These are phyloP conservation scores for Coemansia sp. DNA, from an alignment of 192 early-diverging fungal genomes.

Conservation along the genomic window DNA sequence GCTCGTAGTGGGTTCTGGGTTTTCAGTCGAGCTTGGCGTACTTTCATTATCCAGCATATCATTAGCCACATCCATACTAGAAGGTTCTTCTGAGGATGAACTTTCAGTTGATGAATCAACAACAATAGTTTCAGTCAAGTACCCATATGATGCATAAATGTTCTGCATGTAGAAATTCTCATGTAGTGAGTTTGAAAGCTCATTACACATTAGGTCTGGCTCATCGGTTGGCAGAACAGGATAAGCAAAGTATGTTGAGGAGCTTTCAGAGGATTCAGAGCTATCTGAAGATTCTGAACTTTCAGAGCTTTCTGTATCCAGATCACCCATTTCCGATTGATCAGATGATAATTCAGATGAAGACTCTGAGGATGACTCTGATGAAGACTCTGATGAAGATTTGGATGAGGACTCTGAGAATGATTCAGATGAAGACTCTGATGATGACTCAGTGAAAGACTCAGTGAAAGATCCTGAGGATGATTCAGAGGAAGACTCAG, in stretches of 20 bases:
- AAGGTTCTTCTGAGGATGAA: background rate
- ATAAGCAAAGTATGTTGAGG: background rate
- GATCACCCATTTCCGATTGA: background rate
- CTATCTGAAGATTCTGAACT: background rate
- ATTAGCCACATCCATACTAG: background rate
- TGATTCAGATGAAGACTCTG: background rate
- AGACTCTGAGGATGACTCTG: background rate
- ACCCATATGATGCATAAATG: background rate
- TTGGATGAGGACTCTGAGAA: background rate
- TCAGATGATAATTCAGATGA: background rate
- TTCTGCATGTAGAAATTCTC: background rate
- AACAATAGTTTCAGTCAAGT: background rate
- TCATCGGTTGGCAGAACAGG: background rate
- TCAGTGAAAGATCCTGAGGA: too few relatives aligned
- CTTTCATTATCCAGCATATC: background rate
- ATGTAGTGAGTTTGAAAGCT: background rate
- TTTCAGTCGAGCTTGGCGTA: too few relatives aligned
- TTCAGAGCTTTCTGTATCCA: background rate
- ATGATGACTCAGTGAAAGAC: too few relatives aligned
- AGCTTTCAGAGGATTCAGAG: background rate
- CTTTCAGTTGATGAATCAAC: background rate
- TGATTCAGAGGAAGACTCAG: too few relatives aligned
- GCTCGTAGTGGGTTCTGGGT: background rate
- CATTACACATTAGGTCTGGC: background rate
- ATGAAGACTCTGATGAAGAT: background rate